These are phyloP conservation scores for Aphanomyces stellatus DNA, from an alignment of 352 stramenopile genomes.

Conservation along the genomic window DNA sequence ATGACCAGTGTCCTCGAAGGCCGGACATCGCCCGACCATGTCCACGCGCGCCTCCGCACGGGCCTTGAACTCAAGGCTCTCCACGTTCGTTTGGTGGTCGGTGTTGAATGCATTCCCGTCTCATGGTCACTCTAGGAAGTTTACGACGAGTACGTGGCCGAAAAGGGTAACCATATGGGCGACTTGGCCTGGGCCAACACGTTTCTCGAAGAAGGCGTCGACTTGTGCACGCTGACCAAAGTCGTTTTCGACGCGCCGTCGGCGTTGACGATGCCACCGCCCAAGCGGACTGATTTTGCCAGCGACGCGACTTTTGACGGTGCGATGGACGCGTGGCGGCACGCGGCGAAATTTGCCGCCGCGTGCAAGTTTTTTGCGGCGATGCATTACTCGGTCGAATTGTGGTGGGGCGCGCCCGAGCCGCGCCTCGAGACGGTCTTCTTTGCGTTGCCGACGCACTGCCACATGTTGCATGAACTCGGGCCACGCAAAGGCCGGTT, in stretches of 20 bases:
- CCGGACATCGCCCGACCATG: neutral
- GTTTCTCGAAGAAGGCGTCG: conserved; percentile 11
- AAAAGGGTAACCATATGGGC: neutral
- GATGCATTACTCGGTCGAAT: conserved; percentile 9
- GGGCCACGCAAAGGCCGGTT: neutral
- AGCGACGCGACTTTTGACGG: neutral
- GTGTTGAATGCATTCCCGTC: neutral
- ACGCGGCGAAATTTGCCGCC: neutral
- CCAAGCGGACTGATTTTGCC: neutral
- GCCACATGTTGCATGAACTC: neutral
- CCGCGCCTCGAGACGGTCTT: neutral
- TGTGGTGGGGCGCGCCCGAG: neutral
- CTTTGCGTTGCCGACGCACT: conserved; percentile 13
- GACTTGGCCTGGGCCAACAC: conserved; percentile 4
- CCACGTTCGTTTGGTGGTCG: neutral
- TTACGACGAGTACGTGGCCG: neutral
- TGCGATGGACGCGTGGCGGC: neutral
- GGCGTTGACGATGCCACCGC: neutral
- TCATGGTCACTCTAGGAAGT: neutral
- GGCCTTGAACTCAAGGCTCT: neutral
- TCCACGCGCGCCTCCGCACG: neutral
- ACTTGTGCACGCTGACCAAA: conserved; percentile 8
- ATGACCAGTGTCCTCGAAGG: conserved; percentile 21
- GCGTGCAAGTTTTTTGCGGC: neutral
- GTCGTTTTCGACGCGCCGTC: neutral